Percentiles rank a stretch among this genome's conserved stretches.
Evolutionary conservation across 208 protist species (phyloP).

Genomic region (Herpetomonas samuelpessoai): DNA sequence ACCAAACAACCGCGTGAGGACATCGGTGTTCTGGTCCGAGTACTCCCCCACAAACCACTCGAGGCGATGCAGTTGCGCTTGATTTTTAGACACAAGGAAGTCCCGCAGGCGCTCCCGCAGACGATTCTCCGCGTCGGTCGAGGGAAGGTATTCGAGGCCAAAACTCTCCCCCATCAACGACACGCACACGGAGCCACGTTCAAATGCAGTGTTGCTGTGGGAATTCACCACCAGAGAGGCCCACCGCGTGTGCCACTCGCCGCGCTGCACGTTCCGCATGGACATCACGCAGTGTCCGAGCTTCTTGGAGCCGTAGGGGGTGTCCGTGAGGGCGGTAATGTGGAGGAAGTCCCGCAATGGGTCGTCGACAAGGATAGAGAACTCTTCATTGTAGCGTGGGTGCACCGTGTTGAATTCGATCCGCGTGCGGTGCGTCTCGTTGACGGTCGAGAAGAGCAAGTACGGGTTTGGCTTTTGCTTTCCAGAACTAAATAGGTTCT

Average conservation of each 20-base stretch:
- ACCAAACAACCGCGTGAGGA: slow-evolving; percentile 32
- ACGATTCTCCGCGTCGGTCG: slow-evolving; percentile 65
- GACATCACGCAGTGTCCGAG: slow-evolving; percentile 79
- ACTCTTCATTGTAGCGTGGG: slow-evolving; percentile 69
- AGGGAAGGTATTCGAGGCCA: slow-evolving; percentile 67
- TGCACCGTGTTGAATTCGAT: slow-evolving; percentile 50
- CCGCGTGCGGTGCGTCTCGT: slow-evolving; percentile 50
- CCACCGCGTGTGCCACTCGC: slow-evolving; percentile 50
- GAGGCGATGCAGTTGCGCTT: slow-evolving; percentile 64
- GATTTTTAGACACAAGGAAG: slow-evolving; percentile 33
- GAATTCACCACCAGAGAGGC: slow-evolving; percentile 57
- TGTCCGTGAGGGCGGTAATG: slow-evolving; percentile 79
- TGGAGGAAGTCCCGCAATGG: slow-evolving; percentile 49
- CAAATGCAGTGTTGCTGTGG: slow-evolving; percentile 25
- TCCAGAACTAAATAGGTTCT: slow-evolving; percentile 34
- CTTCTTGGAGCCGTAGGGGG: slow-evolving; percentile 66
- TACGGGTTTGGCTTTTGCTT: slow-evolving; percentile 58
- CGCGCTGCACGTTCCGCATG: slow-evolving; percentile 67
- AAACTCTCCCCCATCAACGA: slow-evolving; percentile 64
- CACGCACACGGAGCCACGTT: slow-evolving; percentile 68
- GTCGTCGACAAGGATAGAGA: slow-evolving; percentile 54
- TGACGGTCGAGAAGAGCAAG: slow-evolving; percentile 69
- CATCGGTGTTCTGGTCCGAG: slow-evolving; percentile 35
- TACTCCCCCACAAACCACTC: slow-evolving; percentile 81
- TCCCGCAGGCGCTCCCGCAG: slow-evolving; percentile 61